Evolutionary conservation across 306 rosid genomes (phyloP), one percentile per base, ranked within the genome.

Genomic region (Mimosa bimucronata): DNA sequence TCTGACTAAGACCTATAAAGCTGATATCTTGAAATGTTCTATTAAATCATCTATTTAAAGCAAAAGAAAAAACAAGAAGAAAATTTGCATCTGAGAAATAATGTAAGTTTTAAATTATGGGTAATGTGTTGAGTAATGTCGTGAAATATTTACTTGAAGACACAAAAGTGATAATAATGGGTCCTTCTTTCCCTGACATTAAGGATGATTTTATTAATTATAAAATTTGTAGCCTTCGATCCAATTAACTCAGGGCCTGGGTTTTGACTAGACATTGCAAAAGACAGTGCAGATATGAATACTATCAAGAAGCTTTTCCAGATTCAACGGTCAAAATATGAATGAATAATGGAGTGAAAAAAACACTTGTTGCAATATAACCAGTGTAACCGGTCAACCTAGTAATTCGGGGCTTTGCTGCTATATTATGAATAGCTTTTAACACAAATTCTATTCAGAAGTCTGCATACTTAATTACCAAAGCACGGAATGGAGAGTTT

Each of bases 381-480:
- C 6, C n/a, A 50, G 38, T 52, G 45, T 44, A 66, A 46, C 42
- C 61, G 9, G 48, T 60, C 14, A 14, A 73, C 41, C 69, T 12
- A 31, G 28, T 73, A 66, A 65, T 15, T 34, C 9, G 50, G 40
- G 74, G 74, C 64, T 66, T 81, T 21, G 50, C 66, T 45, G 65
- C 48, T 46, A 26, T 9, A 31, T 10, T 25, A 45, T 34, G 69
- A 48, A 76, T 75, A 15, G 67, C 21, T 61, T 72, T 66, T n/a
- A 50, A 71, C 73, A 68, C 67, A 79, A 30, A 52, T 67, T 67
- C 62, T 30, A 68, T 25, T 73, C 68, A 70, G 68, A 77, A 37
- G 28, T 55, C 48, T 69, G 23, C 23, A 64, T 40, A 48, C 21
- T 25, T 44, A 18, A 7, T 6, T 44, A 45, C 74, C 44, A 57